Evolutionary conservation across 1,284 basidiomycete genomes (phyloP).

Genomic region (Abortiporus biennis): DNA sequence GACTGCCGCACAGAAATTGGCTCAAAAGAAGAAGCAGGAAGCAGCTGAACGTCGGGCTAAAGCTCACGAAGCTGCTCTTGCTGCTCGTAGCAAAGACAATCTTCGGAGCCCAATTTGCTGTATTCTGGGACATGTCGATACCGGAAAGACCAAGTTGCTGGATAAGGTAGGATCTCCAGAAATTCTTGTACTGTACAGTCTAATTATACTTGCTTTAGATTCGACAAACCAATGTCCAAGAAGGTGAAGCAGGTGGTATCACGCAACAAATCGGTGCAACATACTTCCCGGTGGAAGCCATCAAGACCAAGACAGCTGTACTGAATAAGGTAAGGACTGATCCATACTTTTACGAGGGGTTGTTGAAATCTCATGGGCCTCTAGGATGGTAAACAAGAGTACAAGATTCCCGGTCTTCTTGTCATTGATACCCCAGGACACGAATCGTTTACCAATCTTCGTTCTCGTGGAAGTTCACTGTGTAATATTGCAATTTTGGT

Average conservation of each 20-base stretch:
- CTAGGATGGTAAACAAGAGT: slow-evolving; percentile 80
- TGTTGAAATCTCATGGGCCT: neutral
- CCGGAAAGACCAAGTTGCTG: slow-evolving; percentile 96
- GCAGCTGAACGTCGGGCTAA: slow-evolving; percentile 80
- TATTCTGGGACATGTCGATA: slow-evolving; percentile 99
- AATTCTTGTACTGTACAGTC: neutral
- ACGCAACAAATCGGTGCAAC: slow-evolving; percentile 99
- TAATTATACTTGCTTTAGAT: slow-evolving; percentile 54
- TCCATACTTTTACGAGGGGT: slow-evolving; percentile 8
- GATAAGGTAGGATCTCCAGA: slow-evolving; percentile 69
- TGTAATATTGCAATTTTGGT: slow-evolving; percentile 99
- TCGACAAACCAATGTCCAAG: slow-evolving; percentile 99
- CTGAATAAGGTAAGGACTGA: slow-evolving; percentile 67
- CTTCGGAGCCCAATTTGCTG: slow-evolving; percentile 97
- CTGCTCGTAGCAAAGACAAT: slow-evolving; percentile 85
- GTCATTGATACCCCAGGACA: slow-evolving; percentile 99
- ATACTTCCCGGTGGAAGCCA: slow-evolving; percentile 98
- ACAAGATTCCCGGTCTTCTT: slow-evolving; percentile 95
- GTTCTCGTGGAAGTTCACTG: slow-evolving; percentile 92
- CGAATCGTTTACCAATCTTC: slow-evolving; percentile 98
- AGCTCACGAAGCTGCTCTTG: slow-evolving; percentile 82
- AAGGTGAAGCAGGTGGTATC: slow-evolving; percentile 99
- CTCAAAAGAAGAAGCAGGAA: slow-evolving; percentile 77
- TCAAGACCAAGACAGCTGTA: slow-evolving; percentile 88
- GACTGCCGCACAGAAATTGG: slow-evolving; percentile 58